Conservation (phyloP, 2,329 filamentous ascomycete species). For the Cyphellophora europaea region DNA sequence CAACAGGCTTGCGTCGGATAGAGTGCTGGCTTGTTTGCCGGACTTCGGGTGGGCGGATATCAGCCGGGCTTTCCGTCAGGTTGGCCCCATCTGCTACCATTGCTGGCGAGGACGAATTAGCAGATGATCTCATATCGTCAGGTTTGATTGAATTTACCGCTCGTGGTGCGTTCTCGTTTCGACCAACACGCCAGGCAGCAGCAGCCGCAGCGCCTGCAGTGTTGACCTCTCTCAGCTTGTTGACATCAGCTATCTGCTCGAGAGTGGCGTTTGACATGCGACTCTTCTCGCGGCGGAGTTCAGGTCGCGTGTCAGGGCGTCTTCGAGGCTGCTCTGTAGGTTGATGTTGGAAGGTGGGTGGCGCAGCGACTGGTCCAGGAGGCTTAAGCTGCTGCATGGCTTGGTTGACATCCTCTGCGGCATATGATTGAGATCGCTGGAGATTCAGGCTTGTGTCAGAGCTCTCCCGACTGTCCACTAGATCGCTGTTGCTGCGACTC, state of each 20-base stretch:
- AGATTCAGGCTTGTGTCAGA: constrained; percentile 28
- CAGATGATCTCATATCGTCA: constrained; percentile 15
- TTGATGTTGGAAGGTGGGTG: constrained; percentile 70
- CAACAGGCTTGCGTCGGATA: constrained; percentile 45
- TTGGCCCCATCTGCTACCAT: constrained; percentile 21
- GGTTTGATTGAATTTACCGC: constrained; percentile 28
- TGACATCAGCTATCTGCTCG: constrained; percentile 66
- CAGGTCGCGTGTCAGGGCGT: constrained; percentile 64
- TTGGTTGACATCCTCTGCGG: constrained; percentile 23
- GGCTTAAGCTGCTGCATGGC: constrained; percentile 43
- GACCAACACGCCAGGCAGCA: constrained; percentile 27
- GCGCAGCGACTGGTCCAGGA: constrained; percentile 66
- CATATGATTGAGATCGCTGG: constrained; percentile 8
- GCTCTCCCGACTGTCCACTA: constrained; percentile 26
- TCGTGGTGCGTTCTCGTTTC: constrained; percentile 27
- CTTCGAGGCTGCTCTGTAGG: constrained; percentile 61
- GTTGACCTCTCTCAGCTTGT: constrained; percentile 35
- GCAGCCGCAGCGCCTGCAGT: constrained; percentile 28
- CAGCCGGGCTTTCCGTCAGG: constrained; percentile 9
- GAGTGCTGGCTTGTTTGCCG: constrained; percentile 23
- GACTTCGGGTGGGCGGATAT: constrained; percentile 7
- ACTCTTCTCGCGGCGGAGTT: constrained; percentile 71
- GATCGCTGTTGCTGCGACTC: constrained; percentile 8
- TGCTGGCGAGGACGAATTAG: constrained; percentile 21
- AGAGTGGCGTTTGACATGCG: constrained; percentile 76